phyloP scores from a whole-genome alignment of 345 rosid genomes.

The Eucalyptus cloeziana region DNA sequence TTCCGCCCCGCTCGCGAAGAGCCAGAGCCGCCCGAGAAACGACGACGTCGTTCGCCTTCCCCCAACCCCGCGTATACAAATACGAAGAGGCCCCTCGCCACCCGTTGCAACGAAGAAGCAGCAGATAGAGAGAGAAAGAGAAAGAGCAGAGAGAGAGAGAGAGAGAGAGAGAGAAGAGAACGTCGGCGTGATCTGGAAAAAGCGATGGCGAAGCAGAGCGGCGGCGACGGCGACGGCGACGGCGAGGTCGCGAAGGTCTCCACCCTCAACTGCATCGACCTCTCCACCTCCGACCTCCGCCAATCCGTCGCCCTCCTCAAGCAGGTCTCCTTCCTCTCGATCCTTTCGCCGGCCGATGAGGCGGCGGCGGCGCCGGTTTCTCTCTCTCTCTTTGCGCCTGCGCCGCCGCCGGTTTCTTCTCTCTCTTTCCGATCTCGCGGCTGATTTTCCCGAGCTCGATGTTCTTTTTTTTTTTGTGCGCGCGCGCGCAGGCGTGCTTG shows the following conservation, averaged over 20 bases:
- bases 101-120: background rate
- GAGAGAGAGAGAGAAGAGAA: background rate
- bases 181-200: background rate
- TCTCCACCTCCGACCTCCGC: conserved; percentile 19
- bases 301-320: conserved; percentile 38
- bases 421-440: background rate
- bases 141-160: background rate
- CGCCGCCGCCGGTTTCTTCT: background rate
- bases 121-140: background rate
- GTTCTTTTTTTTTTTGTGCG: background rate
- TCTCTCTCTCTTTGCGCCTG: background rate
- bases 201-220: background rate
- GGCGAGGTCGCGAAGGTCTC: conserved; percentile 11
- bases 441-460: background rate
- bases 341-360: background rate
- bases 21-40: background rate
- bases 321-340: conserved; percentile 21
- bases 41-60: background rate
- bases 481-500: conserved; percentile 48
- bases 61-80: background rate
- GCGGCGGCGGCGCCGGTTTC: background rate
- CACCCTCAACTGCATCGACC: conserved; percentile 48
- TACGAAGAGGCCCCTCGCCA: background rate
- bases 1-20: background rate
- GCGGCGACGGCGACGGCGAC: background rate